Conservation (phyloP, 2,329 filamentous ascomycete genomes). For the Arthroderma sp. region DNA sequence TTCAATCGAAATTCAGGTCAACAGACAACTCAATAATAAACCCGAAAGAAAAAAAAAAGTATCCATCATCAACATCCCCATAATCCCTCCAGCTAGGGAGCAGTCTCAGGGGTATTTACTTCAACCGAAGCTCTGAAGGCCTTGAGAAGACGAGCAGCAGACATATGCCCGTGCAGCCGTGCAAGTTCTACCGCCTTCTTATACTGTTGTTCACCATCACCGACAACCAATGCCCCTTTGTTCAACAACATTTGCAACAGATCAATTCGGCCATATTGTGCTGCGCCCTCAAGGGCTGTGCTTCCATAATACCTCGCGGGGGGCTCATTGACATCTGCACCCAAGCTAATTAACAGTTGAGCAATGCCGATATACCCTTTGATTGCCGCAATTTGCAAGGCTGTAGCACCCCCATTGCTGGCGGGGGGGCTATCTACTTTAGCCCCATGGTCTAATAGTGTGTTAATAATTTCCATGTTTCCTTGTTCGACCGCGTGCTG, state of each 20-base stretch:
- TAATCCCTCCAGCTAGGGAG: too few relatives aligned
- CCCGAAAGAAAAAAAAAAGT: too few relatives aligned
- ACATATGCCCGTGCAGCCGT: too few relatives aligned
- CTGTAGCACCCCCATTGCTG: slow-evolving; percentile 13
- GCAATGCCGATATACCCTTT: slow-evolving; percentile 2
- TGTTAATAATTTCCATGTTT: slow-evolving; percentile 2
- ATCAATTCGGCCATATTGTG: not conserved
- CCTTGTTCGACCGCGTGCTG: slow-evolving; percentile 9
- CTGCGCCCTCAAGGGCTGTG: slow-evolving; percentile 3
- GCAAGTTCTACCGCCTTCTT: too few relatives aligned
- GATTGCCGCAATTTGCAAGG: slow-evolving; percentile 2
- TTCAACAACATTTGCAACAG: slow-evolving; percentile 1
- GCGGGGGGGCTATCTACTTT: slow-evolving; percentile 28
- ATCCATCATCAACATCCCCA: too few relatives aligned
- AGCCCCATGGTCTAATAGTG: slow-evolving; percentile 33
- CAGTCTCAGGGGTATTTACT: too few relatives aligned
- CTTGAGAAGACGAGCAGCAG: too few relatives aligned
- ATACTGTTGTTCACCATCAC: not conserved
- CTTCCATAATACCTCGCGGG: not conserved
- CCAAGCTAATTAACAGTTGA: slow-evolving; percentile 4
- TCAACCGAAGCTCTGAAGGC: too few relatives aligned
- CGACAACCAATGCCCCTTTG: slow-evolving; percentile 3
- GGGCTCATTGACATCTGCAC: slow-evolving; percentile 8
- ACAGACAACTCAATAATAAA: too few relatives aligned
- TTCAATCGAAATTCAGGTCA: too few relatives aligned